These are phyloP conservation scores for Phaeosphaeria sp. DNA, from an alignment of 2,329 filamentous ascomycete genomes.

Conservation along the genomic window DNA sequence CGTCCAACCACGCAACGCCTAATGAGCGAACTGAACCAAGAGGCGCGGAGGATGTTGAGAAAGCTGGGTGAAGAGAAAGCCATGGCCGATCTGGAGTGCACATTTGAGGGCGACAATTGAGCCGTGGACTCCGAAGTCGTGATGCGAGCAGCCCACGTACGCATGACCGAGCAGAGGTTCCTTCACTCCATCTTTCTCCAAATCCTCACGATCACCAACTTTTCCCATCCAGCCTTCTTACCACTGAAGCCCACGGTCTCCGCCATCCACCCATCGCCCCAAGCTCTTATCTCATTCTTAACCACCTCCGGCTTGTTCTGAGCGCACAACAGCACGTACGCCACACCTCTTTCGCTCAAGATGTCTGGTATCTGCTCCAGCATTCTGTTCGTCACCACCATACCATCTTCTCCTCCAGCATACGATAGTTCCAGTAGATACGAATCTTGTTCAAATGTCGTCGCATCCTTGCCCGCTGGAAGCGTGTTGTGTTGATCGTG, in stretches of 20 bases:
- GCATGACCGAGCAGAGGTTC: neutral
- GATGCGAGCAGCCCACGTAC: neutral
- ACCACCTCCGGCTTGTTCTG: constrained; percentile 86
- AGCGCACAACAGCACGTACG: constrained; percentile 87
- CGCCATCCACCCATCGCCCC: constrained; percentile 72
- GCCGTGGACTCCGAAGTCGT: neutral
- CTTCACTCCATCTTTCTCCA: constrained; percentile 62
- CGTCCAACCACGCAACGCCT: constrained; percentile 19
- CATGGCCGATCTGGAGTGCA: constrained; percentile 27
- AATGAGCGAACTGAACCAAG: constrained; percentile 17
- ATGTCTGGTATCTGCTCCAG: constrained; percentile 71
- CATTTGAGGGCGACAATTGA: constrained; percentile 10
- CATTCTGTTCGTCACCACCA: constrained; percentile 88
- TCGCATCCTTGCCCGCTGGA: constrained; percentile 27
- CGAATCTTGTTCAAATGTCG: constrained; percentile 77
- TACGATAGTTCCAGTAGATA: constrained; percentile 86
- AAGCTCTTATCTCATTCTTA: constrained; percentile 65
- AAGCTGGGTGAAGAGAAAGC: constrained; percentile 22
- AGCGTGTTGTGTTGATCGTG: constrained; percentile 42
- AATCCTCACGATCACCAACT: constrained; percentile 85
- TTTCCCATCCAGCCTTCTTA: constrained; percentile 92
- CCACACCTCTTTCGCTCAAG: constrained; percentile 74
- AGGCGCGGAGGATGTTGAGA: constrained; percentile 19
- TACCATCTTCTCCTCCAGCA: constrained; percentile 86
- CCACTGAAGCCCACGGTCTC: constrained; percentile 84